phyloP scores from a whole-genome alignment of 2,329 filamentous ascomycete species.

The Arthrobotrys entomopaga region DNA sequence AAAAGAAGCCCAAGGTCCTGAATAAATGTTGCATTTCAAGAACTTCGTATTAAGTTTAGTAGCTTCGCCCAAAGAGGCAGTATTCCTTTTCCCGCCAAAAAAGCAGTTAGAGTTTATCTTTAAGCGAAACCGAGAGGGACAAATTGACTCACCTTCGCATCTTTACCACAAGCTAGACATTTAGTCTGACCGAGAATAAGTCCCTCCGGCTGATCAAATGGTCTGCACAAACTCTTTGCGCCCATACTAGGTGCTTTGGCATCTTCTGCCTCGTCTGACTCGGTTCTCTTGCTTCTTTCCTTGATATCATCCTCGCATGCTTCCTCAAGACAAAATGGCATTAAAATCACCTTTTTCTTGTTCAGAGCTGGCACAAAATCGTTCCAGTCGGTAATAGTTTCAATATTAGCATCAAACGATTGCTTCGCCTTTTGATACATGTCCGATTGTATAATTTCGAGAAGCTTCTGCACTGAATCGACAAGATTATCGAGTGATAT shows the following conservation, averaged over 20 bases:
- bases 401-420: conserved; percentile 81
- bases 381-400: conserved; percentile 85
- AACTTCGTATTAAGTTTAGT: conserved; percentile 40
- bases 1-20: too few species aligned
- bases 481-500: conserved; percentile 79
- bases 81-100: conserved; percentile 31
- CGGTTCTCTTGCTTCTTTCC: conserved; percentile 75
- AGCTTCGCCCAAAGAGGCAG: conserved; percentile 49
- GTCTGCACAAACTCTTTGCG: conserved; percentile 79
- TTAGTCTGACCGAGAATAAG: conserved; percentile 83
- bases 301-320: conserved; percentile 96
- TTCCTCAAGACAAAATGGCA: conserved; percentile 78
- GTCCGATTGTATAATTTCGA: conserved; percentile 89
- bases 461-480: conserved; percentile 78
- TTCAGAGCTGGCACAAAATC: conserved; percentile 91
- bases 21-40: not conserved
- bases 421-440: conserved; percentile 80
- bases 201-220: conserved; percentile 85
- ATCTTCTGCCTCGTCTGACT: conserved; percentile 76
- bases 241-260: conserved; percentile 78
- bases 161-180: conserved; percentile 69
- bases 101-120: conserved; percentile 2
- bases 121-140: too few species aligned
- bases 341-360: conserved; percentile 88
- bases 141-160: conserved; percentile 57